Evolutionary conservation across 192 early-diverging fungal genomes (phyloP).

Genomic region (Linnemannia exigua): DNA sequence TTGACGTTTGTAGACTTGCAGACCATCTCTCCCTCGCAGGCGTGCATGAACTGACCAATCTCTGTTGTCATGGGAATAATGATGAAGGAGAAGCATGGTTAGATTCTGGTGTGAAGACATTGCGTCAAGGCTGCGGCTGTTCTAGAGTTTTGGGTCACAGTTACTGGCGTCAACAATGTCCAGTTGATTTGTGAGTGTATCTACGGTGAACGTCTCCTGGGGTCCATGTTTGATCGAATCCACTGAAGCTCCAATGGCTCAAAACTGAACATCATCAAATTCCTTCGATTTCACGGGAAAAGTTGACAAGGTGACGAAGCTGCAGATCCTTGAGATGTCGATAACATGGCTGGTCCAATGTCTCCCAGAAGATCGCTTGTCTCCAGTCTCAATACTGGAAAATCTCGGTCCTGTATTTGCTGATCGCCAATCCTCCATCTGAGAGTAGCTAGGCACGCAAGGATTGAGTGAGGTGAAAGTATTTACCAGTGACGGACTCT

Average conservation of each 20-base stretch:
- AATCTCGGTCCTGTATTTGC: background rate
- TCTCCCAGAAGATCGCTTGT: background rate
- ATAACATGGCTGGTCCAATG: background rate
- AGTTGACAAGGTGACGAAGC: too few relatives aligned
- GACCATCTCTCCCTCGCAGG: constrained; percentile 98
- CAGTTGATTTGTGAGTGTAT: too few relatives aligned
- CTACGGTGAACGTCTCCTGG: too few relatives aligned
- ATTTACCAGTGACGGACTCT: constrained; percentile 75
- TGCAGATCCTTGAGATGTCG: too few relatives aligned
- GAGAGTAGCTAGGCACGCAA: background rate
- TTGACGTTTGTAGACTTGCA: constrained; percentile 90
- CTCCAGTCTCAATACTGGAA: background rate
- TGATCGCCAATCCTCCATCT: background rate
- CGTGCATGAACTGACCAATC: constrained; percentile 93
- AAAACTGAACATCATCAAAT: too few relatives aligned
- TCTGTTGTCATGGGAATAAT: constrained; percentile 56
- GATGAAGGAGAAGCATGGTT: background rate
- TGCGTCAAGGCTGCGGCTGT: background rate
- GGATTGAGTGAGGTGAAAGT: background rate
- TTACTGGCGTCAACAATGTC: too few relatives aligned
- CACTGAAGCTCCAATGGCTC: too few relatives aligned
- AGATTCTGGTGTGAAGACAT: background rate
- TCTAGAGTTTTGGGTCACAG: too few relatives aligned
- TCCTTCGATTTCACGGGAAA: too few relatives aligned
- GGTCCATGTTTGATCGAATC: too few relatives aligned